Evolutionary conservation across 2,329 filamentous ascomycete genomes (phyloP), one percentile per base, ranked within the genome.

Genomic region (Lachnellula subtilissima): DNA sequence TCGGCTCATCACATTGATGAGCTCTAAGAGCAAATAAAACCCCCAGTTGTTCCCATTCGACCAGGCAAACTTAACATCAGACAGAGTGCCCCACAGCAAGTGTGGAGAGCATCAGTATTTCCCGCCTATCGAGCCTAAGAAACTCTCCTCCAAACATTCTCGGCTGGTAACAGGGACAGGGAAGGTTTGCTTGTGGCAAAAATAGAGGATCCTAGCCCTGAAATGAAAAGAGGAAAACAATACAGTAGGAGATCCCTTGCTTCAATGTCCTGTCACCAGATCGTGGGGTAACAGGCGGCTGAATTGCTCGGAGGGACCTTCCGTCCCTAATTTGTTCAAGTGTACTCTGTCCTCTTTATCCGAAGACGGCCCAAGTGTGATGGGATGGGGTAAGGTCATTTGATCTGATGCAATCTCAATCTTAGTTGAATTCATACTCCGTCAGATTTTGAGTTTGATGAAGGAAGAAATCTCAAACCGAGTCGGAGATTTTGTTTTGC

Each of bases 281-380:
- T 55, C 53, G 53, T 56, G 56, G 53, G 46, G 53, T 22, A 22
- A 22, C 22, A 25, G 22, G 43, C 42, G 53, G 56, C 53, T 50
- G 48, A 54, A 59, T 55, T 50, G 50, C 42, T 55, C 47, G 56
- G 36, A 37, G 12, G 1, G 17, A 43, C 36, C 42, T 47, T 59
- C 56, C 53, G 56, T 37, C 52, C 53, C 39, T 3, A 53, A 53
- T 25, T 40, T 12, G 53, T 50, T 28, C 28, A 52, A 42, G 19
- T 42, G 35, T 40, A 37, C 8, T 28, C 40, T 51, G 36, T 25
- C 23, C 4, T 25, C 19, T 47, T 14, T 22, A 47, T 5, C n/a
- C 25, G 23, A 25, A 47, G 43, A 47, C 23, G 8, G 12, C 19
- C 23, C 28, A 28, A 28, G 8, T 28, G 28, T 28, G 8, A 28